Evolutionary conservation across 345 rosid genomes (phyloP), one percentile per base, ranked within the genome.

Genomic region (Physaria fendleri): DNA sequence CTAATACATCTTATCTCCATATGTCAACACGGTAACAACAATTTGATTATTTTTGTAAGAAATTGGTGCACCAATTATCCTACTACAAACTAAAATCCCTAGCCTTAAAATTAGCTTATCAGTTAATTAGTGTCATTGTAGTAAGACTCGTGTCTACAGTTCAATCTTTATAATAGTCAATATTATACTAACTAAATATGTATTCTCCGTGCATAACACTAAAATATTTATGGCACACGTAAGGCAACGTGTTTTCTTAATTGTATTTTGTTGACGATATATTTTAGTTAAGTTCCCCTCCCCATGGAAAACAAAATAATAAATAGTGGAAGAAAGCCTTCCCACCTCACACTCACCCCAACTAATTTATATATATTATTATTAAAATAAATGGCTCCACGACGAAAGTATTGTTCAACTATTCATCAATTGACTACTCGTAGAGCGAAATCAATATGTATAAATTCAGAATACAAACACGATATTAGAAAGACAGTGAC

Each of bases 201-300:
- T 5, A 20, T 42, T 29, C 3, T 22, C 4, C 15, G 41, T 45
- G 42, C 22, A 53, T 33, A 64, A 3, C 9, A 50, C 10, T 28
- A 47, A 28, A 47, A 66, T 38, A 38, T 4, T 4, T 35, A n/a
- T 4, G 2, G 23, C 63, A 65, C 50, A 48, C 41, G 53, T 49
- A 50, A 67, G n/a, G 38, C 32, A 42, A 34, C 66, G 47, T 68
- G 72, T 68, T 51, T 66, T 33, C 51, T 45, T 51, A 59, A 51
- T 50, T 34, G 72, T 51, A 43, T 68, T 68, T 68, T 51, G 66
- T 68, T 68, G 66, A 68, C 66, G 43, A 59, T 33, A n/a, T n/a
- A n/a, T n/a, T n/a, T n/a, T n/a, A n/a, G n/a, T n/a, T n/a, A n/a
- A 20, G 3, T 33, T 59, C 27, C 1, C 33, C 32, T 53, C 1